Percentiles rank a stretch among this genome's conserved stretches.
phyloP scores from a whole-genome alignment of 441 rosid species.

The Mallotus japonicus region DNA sequence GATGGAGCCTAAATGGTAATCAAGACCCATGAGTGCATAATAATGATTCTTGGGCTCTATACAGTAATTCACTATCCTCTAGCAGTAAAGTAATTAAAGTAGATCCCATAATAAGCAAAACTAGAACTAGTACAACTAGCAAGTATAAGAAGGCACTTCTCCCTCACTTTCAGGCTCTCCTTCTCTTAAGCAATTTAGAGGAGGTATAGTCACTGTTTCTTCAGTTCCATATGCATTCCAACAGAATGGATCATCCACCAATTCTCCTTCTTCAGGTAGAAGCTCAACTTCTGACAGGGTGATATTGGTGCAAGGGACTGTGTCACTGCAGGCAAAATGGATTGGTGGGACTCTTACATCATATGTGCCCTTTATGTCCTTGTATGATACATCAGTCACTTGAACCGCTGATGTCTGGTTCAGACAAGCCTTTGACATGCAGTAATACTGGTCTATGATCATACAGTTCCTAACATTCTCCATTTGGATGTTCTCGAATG shows the following conservation, averaged over 20 bases:
- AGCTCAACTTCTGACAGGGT: slow-evolving; percentile 88
- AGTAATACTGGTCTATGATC: slow-evolving; percentile 86
- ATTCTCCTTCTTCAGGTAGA: slow-evolving; percentile 77
- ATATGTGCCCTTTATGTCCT: slow-evolving; percentile 85
- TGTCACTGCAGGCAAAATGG: slow-evolving; percentile 93
- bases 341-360: slow-evolving; percentile 79
- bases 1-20: slow-evolving; percentile 38
- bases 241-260: slow-evolving; percentile 83
- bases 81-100: neutral
- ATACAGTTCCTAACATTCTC: slow-evolving; percentile 90
- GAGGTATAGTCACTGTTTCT: slow-evolving; percentile 82
- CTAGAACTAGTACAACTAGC: slow-evolving; percentile 29
- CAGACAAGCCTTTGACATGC: slow-evolving; percentile 56
- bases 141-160: slow-evolving; percentile 37
- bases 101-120: neutral
- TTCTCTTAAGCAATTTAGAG: slow-evolving; percentile 67
- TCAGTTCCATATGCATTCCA: slow-evolving; percentile 92
- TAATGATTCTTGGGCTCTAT: slow-evolving; percentile 12
- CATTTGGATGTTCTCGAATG: slow-evolving; percentile 84
- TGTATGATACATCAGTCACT: slow-evolving; percentile 58
- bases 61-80: neutral
- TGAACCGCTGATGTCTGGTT: slow-evolving; percentile 87
- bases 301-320: slow-evolving; percentile 85
- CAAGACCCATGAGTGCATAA: slow-evolving; percentile 12
- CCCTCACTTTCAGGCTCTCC: slow-evolving; percentile 57